Conservation (phyloP, 441 rosid genomes). For the Erodium moschatum region DNA sequence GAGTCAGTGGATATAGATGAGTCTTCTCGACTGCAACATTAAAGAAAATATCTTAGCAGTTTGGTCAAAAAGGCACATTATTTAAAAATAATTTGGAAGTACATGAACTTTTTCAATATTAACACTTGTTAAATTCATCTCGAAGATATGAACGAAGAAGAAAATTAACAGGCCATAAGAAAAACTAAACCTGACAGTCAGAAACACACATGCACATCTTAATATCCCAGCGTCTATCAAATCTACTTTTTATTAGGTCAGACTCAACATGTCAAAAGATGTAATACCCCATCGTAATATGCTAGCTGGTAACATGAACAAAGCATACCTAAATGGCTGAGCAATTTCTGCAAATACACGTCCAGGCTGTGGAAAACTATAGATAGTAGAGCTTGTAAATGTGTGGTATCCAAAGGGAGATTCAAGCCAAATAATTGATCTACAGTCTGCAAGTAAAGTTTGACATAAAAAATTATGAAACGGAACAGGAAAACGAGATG, state of each 20-base stretch:
- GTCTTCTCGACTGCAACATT: slow-evolving; percentile 68
- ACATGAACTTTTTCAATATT: not conserved
- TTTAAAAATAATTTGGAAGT: slow-evolving; percentile 5
- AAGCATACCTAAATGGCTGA: slow-evolving; percentile 62
- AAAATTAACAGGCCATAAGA: not conserved
- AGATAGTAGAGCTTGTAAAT: slow-evolving; percentile 94
- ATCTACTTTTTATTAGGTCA: not conserved
- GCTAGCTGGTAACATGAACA: slow-evolving; percentile 12
- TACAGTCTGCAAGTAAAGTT: slow-evolving; percentile 64
- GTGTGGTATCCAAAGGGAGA: slow-evolving; percentile 80
- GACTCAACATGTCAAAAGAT: slow-evolving; percentile 1
- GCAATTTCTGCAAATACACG: slow-evolving; percentile 60
- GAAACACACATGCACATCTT: not conserved
- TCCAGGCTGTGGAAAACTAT: slow-evolving; percentile 81
- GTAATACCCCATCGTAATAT: not conserved
- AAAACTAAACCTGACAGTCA: slow-evolving; percentile 4
- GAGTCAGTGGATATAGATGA: slow-evolving; percentile 65
- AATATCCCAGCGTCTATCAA: not conserved
- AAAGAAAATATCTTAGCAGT: slow-evolving; percentile 21
- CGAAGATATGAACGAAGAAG: not conserved
- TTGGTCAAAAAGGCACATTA: slow-evolving; percentile 9
- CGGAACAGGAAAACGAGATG: slow-evolving; percentile 9
- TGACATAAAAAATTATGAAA: slow-evolving; percentile 20
- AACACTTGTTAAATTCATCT: not conserved
- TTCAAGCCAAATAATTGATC: slow-evolving; percentile 86